Conservation (phyloP, 1,139 yeast species). For the Magnusiomyces magnusii region DNA sequence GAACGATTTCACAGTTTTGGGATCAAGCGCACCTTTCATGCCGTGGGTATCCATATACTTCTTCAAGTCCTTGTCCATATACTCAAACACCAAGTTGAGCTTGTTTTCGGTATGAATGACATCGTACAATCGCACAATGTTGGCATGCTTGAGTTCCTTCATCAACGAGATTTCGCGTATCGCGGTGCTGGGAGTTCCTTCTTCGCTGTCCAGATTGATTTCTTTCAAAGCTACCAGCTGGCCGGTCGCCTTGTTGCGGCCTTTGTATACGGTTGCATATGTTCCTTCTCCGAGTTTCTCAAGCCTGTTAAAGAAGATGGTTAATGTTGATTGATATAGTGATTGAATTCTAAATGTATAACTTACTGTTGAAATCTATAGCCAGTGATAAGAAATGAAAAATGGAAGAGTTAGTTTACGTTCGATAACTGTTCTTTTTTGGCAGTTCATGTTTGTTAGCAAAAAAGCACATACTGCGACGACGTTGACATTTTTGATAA, state of each 20-base stretch:
- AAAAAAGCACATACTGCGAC: constrained; percentile 23
- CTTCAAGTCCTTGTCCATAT: constrained; percentile 89
- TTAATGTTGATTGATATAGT: background rate
- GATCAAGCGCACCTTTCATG: constrained; percentile 68
- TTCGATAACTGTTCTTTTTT: background rate
- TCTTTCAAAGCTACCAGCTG: constrained; percentile 92
- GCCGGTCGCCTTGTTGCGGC: constrained; percentile 85
- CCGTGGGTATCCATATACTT: constrained; percentile 90
- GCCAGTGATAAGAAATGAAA: background rate
- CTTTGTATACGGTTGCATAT: constrained; percentile 96
- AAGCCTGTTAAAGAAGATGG: constrained; percentile 34
- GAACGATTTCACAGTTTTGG: constrained; percentile 74
- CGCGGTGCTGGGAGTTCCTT: constrained; percentile 98
- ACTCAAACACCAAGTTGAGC: constrained; percentile 86
- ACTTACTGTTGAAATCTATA: constrained; percentile 23
- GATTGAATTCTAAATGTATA: background rate
- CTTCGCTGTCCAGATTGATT: constrained; percentile 90
- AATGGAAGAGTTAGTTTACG: background rate
- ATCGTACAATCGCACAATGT: constrained; percentile 86
- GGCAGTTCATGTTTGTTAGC: background rate
- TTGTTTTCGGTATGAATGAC: constrained; percentile 96
- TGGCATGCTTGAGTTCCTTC: constrained; percentile 94
- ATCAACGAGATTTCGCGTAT: constrained; percentile 91
- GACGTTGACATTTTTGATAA: constrained; percentile 14
- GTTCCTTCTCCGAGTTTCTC: constrained; percentile 98